Conservation (phyloP, 371 early-diverging fungal species). For the Rhizopus stolonifer region DNA sequence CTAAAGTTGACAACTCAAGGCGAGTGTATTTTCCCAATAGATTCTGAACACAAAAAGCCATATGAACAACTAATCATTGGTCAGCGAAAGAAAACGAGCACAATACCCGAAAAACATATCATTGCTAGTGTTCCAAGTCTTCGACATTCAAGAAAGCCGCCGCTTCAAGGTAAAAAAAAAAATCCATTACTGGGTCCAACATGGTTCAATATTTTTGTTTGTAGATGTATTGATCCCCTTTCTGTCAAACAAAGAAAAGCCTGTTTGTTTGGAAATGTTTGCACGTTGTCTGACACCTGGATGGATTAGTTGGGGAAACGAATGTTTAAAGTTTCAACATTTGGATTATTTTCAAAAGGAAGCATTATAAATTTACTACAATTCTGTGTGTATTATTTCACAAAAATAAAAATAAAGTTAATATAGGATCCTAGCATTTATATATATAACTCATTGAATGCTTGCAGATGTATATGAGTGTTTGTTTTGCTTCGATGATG, state of each 20-base stretch:
- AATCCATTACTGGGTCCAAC: background rate
- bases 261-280: constrained; percentile 68
- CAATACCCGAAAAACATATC: constrained; percentile 14
- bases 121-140: constrained; percentile 60
- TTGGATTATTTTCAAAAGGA: constrained; percentile 27
- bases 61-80: constrained; percentile 69
- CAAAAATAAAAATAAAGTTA: too few relatives aligned
- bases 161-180: constrained; percentile 51
- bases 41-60: constrained; percentile 63
- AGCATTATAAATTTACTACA: background rate
- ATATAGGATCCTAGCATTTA: too few relatives aligned
- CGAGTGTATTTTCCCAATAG: constrained; percentile 53
- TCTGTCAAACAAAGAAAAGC: constrained; percentile 13
- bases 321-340: constrained; percentile 65
- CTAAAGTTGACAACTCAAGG: constrained; percentile 60
- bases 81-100: constrained; percentile 6
- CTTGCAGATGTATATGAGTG: too few relatives aligned
- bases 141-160: constrained; percentile 73
- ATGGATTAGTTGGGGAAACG: constrained; percentile 79
- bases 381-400: too few relatives aligned
- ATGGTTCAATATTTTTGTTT: background rate
- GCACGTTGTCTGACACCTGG: constrained; percentile 64
- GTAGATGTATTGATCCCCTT: constrained; percentile 28
- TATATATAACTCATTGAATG: too few relatives aligned
- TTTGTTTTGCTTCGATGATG: too few relatives aligned